Evolutionary conservation across 768 basidiomycete species (phyloP).

Genomic region (Mycena amicta): DNA sequence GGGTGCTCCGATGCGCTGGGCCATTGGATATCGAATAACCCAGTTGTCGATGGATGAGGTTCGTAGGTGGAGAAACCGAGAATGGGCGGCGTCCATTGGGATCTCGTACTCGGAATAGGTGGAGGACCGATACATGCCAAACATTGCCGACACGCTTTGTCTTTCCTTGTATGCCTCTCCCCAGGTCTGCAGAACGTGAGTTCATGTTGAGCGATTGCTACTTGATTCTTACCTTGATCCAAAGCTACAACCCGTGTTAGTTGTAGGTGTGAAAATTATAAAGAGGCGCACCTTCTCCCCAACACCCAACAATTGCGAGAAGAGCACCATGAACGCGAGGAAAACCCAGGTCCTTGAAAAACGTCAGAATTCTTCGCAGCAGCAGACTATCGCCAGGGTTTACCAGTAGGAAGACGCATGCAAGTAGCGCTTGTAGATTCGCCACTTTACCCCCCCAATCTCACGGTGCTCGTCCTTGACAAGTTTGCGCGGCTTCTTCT

Average conservation of each 20-base stretch:
- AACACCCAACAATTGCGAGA: slow-evolving; percentile 50
- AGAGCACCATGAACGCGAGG: slow-evolving; percentile 50
- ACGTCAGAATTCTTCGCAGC: too few relatives aligned
- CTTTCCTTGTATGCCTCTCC: slow-evolving; percentile 19
- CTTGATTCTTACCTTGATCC: slow-evolving; percentile 55
- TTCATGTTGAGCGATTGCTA: background rate
- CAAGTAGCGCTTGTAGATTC: slow-evolving; percentile 67
- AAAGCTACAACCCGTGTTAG: slow-evolving; percentile 35
- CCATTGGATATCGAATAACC: slow-evolving; percentile 34
- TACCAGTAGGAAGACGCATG: slow-evolving; percentile 76
- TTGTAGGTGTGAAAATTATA: background rate
- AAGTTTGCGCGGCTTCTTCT: slow-evolving; percentile 65
- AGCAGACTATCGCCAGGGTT: too few relatives aligned
- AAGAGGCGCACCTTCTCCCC: slow-evolving; percentile 47
- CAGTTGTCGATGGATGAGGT: slow-evolving; percentile 24
- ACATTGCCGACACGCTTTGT: slow-evolving; percentile 1
- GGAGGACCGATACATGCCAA: slow-evolving; percentile 7
- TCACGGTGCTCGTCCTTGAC: slow-evolving; percentile 68
- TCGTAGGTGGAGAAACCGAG: slow-evolving; percentile 23
- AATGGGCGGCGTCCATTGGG: slow-evolving; percentile 14
- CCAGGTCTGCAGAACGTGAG: slow-evolving; percentile 11
- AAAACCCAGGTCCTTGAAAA: slow-evolving; percentile 70
- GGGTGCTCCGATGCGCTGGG: slow-evolving; percentile 63
- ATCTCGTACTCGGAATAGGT: slow-evolving; percentile 7
- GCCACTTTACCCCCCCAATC: slow-evolving; percentile 82